Evolutionary conservation across 495 filamentous ascomycete species (phyloP).

Genomic region (Penicillium malachiteum): DNA sequence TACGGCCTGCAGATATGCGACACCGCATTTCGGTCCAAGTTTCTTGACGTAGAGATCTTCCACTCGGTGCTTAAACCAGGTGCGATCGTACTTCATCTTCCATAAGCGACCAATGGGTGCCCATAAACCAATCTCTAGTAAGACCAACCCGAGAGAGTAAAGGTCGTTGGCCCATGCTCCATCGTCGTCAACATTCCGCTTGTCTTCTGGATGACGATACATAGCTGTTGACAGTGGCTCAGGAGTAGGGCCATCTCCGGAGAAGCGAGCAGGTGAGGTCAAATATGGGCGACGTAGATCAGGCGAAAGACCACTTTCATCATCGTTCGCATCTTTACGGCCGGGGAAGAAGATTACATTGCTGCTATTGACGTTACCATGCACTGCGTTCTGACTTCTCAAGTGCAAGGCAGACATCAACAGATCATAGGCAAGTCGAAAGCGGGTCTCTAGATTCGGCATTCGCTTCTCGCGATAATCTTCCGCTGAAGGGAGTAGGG

Average conservation of each 20-base stretch:
- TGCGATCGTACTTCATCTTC: slow-evolving; percentile 64
- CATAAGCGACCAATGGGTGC: slow-evolving; percentile 66
- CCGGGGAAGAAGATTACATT: slow-evolving; percentile 78
- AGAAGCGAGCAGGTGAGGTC: slow-evolving; percentile 79
- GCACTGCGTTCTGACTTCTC: slow-evolving; percentile 71
- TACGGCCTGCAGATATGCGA: slow-evolving; percentile 75
- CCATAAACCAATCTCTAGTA: slow-evolving; percentile 89
- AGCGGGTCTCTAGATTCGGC: slow-evolving; percentile 73
- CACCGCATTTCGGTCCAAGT: slow-evolving; percentile 70
- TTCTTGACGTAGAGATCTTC: slow-evolving; percentile 64
- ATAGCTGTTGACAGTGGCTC: slow-evolving; percentile 57
- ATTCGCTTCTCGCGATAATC: slow-evolving; percentile 41
- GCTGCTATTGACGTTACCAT: slow-evolving; percentile 76
- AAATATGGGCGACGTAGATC: slow-evolving; percentile 75
- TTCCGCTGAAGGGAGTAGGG: slow-evolving; percentile 47
- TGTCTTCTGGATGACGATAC: slow-evolving; percentile 78
- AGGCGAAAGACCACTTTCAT: slow-evolving; percentile 40
- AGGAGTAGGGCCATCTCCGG: slow-evolving; percentile 56
- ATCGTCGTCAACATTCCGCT: slow-evolving; percentile 54
- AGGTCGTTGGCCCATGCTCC: slow-evolving; percentile 67
- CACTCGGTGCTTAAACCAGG: slow-evolving; percentile 62
- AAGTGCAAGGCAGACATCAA: slow-evolving; percentile 72
- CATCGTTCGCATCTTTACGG: slow-evolving; percentile 35
- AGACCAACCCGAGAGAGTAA: slow-evolving; percentile 78
- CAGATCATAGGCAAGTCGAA: slow-evolving; percentile 78